Conservation (phyloP, 1,284 basidiomycete species). For the Sporisorium scitamineum region DNA sequence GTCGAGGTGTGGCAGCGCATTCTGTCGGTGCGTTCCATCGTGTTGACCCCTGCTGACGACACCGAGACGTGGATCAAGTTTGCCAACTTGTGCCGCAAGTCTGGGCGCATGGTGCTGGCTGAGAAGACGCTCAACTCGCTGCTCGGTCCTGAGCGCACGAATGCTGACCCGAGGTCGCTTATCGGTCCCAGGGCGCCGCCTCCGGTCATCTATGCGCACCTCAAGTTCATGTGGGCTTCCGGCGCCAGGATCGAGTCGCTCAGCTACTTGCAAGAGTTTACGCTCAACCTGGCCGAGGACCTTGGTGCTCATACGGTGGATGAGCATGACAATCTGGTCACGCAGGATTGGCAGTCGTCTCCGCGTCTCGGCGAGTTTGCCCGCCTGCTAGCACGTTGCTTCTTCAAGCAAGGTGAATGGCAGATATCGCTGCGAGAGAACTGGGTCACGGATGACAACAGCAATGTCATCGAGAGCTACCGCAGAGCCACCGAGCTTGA, state of each 20-base stretch:
- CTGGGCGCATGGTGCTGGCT: slow-evolving; percentile 86
- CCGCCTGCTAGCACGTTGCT: slow-evolving; percentile 91
- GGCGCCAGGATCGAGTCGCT: slow-evolving; percentile 84
- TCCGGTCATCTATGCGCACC: slow-evolving; percentile 94
- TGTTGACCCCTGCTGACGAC: slow-evolving; percentile 92
- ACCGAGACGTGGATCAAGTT: slow-evolving; percentile 98
- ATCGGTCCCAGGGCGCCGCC: slow-evolving; percentile 76
- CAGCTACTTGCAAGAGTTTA: slow-evolving; percentile 87
- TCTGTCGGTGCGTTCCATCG: slow-evolving; percentile 92
- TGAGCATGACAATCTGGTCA: slow-evolving; percentile 57
- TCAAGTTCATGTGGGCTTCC: slow-evolving; percentile 96
- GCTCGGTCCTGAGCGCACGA: slow-evolving; percentile 62
- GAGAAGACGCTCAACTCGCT: slow-evolving; percentile 90
- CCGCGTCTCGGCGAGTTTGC: slow-evolving; percentile 78
- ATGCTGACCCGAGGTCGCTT: slow-evolving; percentile 48
- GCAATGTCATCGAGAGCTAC: slow-evolving; percentile 77
- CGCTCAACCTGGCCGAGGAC: slow-evolving; percentile 78
- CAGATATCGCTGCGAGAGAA: slow-evolving; percentile 81
- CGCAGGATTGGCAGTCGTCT: slow-evolving; percentile 62
- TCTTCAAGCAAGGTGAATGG: slow-evolving; percentile 97
- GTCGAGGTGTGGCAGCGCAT: slow-evolving; percentile 99
- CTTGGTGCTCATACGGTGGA: slow-evolving; percentile 73
- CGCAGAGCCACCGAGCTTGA: slow-evolving; percentile 91
- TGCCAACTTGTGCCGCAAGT: slow-evolving; percentile 87
- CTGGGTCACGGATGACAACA: slow-evolving; percentile 74